phyloP scores from a whole-genome alignment of 2,329 filamentous ascomycete genomes.

The Nannizziopsis barbatae region DNA sequence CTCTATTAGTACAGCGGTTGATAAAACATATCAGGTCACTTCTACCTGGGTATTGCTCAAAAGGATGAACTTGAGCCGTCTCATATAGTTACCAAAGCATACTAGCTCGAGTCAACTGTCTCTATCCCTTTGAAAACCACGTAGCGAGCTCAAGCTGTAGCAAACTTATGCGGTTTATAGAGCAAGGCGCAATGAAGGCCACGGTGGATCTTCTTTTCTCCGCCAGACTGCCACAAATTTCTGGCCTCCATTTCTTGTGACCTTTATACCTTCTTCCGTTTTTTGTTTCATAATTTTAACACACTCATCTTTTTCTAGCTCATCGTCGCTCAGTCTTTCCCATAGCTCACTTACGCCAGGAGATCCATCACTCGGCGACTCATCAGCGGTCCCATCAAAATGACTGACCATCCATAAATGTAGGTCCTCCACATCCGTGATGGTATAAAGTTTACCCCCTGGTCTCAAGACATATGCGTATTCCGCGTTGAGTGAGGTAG shows the following conservation, averaged over 20 bases:
- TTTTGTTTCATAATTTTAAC: conserved; percentile 57
- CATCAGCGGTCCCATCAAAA: conserved; percentile 67
- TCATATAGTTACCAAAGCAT: no score
- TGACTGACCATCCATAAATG: conserved; percentile 89
- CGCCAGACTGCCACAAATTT: conserved; percentile 88
- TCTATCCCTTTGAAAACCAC: no score
- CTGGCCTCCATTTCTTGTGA: conserved; percentile 73
- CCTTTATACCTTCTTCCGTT: conserved; percentile 97
- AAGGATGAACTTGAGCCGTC: background rate
- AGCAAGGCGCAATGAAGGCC: conserved; percentile 33
- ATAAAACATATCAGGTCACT: background rate
- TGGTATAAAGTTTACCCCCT: conserved; percentile 84
- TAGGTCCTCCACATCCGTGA: conserved; percentile 91
- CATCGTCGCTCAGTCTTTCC: conserved; percentile 53
- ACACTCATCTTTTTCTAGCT: conserved; percentile 47
- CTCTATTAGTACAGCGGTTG: background rate
- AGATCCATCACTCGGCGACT: conserved; percentile 52
- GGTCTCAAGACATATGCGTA: conserved; percentile 80
- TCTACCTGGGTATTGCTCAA: background rate
- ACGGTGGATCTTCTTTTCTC: conserved; percentile 66
- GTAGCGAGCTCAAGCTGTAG: no score
- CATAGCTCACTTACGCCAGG: conserved; percentile 57
- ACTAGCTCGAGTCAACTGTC: no score
- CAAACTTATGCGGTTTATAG: no score
- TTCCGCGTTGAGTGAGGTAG: conserved; percentile 75